These are phyloP conservation scores for Dendrobium huoshanense DNA, from an alignment of 106 monocot genomes.

Conservation along the genomic window DNA sequence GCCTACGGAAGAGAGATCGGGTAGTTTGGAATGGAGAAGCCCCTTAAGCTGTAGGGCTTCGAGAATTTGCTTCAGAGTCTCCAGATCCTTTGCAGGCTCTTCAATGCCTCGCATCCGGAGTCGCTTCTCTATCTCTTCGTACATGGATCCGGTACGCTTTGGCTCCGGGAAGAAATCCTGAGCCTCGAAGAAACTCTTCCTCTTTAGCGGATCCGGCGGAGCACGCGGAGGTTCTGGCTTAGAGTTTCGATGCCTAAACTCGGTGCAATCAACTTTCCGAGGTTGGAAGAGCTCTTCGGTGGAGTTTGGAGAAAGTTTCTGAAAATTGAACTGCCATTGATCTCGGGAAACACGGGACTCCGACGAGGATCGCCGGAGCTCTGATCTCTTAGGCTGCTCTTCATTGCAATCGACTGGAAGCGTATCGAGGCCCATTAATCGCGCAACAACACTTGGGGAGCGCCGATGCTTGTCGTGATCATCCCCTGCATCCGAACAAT, in stretches of 20 bases:
- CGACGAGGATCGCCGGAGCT: conserved; percentile 74
- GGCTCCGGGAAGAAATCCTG: conserved; percentile 77
- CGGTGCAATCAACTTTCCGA: not conserved
- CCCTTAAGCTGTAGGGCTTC: conserved; percentile 84
- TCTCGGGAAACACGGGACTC: conserved; percentile 67
- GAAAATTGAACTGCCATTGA: conserved; percentile 34
- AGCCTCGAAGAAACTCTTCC: conserved; percentile 61
- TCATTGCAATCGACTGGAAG: conserved; percentile 30
- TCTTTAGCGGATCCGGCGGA: conserved; percentile 9
- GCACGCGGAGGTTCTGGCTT: not conserved
- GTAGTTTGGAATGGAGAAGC: conserved; percentile 41
- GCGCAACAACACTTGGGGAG: conserved; percentile 80
- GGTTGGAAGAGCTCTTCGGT: not conserved
- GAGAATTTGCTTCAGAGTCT: conserved; percentile 74
- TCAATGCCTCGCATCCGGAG: conserved; percentile 57
- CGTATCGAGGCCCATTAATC: conserved; percentile 84
- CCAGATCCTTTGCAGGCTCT: conserved; percentile 65
- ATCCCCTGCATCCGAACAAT: conserved; percentile 16
- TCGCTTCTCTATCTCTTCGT: conserved; percentile 74
- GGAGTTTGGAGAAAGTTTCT: conserved; percentile 5
- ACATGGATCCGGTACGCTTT: conserved; percentile 32
- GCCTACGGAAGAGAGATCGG: not conserved
- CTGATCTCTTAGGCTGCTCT: conserved; percentile 13
- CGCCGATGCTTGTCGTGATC: conserved; percentile 35
- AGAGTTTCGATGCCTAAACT: not conserved